phyloP scores from a whole-genome alignment of 2,329 filamentous ascomycete genomes.

The Juglanconis oblonga region DNA sequence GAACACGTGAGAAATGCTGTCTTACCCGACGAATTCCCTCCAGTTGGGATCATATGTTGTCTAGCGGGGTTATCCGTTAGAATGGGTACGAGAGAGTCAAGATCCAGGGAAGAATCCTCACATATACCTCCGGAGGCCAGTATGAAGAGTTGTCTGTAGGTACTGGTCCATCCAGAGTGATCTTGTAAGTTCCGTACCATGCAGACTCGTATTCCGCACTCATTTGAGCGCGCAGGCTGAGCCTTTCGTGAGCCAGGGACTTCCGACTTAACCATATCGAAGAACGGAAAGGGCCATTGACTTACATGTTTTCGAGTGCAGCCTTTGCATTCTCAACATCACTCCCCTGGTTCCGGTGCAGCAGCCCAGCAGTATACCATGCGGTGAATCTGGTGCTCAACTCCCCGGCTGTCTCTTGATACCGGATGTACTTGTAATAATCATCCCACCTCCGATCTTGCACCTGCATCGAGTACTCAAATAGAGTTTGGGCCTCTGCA shows the following conservation, averaged over 20 bases:
- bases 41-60: conserved; percentile 32
- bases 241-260: neutral
- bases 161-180: conserved; percentile 37
- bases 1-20: neutral
- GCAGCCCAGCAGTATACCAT: conserved; percentile 37
- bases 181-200: conserved; percentile 40
- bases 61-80: neutral
- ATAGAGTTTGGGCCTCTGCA: conserved; percentile 33
- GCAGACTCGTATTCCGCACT: conserved; percentile 34
- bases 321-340: conserved; percentile 34
- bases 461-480: conserved; percentile 38
- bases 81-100: neutral
- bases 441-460: conserved; percentile 37
- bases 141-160: conserved; percentile 31
- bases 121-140: conserved; percentile 34
- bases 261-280: neutral
- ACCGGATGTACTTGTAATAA: conserved; percentile 40
- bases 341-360: conserved; percentile 32
- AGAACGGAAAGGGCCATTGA: neutral
- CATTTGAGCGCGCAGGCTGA: conserved; percentile 27
- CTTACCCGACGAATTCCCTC: conserved; percentile 35
- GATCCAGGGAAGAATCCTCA: conserved; percentile 6
- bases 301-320: conserved; percentile 33
- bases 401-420: conserved; percentile 37
- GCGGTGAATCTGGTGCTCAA: conserved; percentile 42